Evolutionary conservation across 305 asterid species (phyloP).

Genomic region (Salvia sclarea): DNA sequence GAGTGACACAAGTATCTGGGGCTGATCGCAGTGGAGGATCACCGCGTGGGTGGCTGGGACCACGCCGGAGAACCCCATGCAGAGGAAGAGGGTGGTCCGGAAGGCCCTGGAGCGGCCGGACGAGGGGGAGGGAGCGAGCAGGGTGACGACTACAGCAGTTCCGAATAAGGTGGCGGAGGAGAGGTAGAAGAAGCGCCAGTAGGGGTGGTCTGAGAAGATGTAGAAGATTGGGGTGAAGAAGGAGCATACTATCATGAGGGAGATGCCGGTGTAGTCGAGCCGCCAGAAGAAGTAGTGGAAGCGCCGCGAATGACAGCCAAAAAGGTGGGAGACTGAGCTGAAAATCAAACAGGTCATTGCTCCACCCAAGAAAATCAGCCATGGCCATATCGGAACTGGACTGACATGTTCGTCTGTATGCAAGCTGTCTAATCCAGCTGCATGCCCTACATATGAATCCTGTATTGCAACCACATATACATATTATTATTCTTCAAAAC

Average conservation of each 20-base stretch:
- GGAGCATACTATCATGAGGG: constrained; percentile 78
- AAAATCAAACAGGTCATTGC: constrained; percentile 71
- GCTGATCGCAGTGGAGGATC: constrained; percentile 45
- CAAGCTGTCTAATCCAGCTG: constrained; percentile 37
- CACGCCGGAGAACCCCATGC: constrained; percentile 84
- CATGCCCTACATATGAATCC: constrained; percentile 46
- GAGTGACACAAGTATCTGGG: constrained; percentile 50
- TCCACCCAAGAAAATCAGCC: constrained; percentile 79
- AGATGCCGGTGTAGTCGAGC: constrained; percentile 75
- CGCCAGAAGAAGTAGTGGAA: constrained; percentile 82
- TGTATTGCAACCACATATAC: constrained; percentile 45
- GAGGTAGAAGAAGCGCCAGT: constrained; percentile 61
- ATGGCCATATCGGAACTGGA: constrained; percentile 72
- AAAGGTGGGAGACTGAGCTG: constrained; percentile 74
- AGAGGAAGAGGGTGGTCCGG: constrained; percentile 59
- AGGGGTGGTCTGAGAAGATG: constrained; percentile 58
- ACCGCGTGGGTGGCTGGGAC: constrained; percentile 78
- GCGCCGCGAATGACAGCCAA: constrained; percentile 74
- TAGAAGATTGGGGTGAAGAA: constrained; percentile 81
- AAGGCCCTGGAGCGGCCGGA: constrained; percentile 51
- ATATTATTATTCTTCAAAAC: background rate
- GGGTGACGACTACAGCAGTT: constrained; percentile 51
- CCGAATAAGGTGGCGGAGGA: constrained; percentile 56
- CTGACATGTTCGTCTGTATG: constrained; percentile 25
- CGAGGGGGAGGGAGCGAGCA: constrained; percentile 63